A percentile compares a stretch with the other conserved stretches of the same genome.
Evolutionary conservation across 139 green algal genomes (phyloP).

Genomic region (Spirogloea muscicola): DNA sequence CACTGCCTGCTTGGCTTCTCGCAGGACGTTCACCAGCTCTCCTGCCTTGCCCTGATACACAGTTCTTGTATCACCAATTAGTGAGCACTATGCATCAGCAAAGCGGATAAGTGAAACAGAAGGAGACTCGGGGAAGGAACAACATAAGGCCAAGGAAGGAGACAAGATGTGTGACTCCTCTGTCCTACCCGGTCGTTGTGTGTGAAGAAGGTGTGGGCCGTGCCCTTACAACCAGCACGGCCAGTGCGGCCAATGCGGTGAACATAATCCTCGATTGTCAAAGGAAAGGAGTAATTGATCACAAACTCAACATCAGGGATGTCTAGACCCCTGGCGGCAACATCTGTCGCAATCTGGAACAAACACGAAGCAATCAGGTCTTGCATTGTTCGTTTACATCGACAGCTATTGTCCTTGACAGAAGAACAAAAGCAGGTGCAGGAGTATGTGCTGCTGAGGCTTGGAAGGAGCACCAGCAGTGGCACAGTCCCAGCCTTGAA

Average conservation of each 20-base stretch:
- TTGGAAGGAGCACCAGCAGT: constrained; percentile 93
- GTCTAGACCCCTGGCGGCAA: constrained; percentile 89
- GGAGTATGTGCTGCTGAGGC: constrained; percentile 66
- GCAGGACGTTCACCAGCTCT: constrained; percentile 94
- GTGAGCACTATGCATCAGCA: too few species aligned
- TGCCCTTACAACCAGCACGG: constrained; percentile 82
- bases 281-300: constrained; percentile 96
- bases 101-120: too few species aligned
- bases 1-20: constrained; percentile 80
- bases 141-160: too few species aligned
- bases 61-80: constrained; percentile 2
- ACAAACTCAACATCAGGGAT: constrained; percentile 85
- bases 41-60: constrained; percentile 53
- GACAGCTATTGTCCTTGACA: neutral
- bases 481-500: constrained; percentile 80
- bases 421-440: constrained; percentile 35
- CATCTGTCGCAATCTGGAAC: constrained; percentile 81
- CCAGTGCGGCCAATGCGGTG: constrained; percentile 81
- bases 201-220: constrained; percentile 84
- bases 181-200: constrained; percentile 47
- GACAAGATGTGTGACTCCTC: too few species aligned
- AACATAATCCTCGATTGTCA: constrained; percentile 96
- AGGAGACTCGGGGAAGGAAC: too few species aligned
- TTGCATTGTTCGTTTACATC: too few species aligned
- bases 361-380: too few species aligned